Evolutionary conservation across 1,139 yeast genomes (phyloP).

Genomic region (Kluyveromyces marxianus): DNA sequence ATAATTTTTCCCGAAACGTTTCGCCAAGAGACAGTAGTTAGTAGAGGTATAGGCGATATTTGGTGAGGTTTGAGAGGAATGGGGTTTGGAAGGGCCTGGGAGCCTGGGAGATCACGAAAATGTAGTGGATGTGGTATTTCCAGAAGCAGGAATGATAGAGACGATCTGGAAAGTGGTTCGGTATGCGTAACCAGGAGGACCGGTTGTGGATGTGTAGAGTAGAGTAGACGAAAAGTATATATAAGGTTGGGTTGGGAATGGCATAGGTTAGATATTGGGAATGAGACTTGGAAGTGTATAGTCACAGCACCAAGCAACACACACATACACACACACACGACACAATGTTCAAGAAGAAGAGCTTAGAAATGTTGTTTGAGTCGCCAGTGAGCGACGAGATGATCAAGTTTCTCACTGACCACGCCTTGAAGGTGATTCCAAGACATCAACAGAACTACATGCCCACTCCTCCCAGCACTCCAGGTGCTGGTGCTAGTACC

Average conservation of each 20-base stretch:
- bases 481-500: too few species aligned
- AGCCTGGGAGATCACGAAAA: too few species aligned
- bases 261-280: not conserved
- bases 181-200: too few species aligned
- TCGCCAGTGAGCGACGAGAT: conserved; percentile 31
- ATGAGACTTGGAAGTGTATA: not conserved
- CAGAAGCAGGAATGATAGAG: not conserved
- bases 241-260: not conserved
- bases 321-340: not conserved
- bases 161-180: not conserved
- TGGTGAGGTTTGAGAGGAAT: too few species aligned
- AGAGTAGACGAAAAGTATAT: too few species aligned
- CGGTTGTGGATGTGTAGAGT: too few species aligned
- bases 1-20: too few species aligned
- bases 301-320: not conserved
- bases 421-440: conserved; percentile 27
- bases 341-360: conserved; percentile 5
- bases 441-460: conserved; percentile 4
- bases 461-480: conserved; percentile 18
- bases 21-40: too few species aligned
- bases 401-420: conserved; percentile 25
- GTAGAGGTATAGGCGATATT: too few species aligned
- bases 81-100: too few species aligned
- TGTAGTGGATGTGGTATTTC: not conserved
- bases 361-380: conserved; percentile 24